Evolutionary conservation across 495 filamentous ascomycete species (phyloP), one percentile per base, ranked within the genome.

Genomic region (Talaromyces liani): DNA sequence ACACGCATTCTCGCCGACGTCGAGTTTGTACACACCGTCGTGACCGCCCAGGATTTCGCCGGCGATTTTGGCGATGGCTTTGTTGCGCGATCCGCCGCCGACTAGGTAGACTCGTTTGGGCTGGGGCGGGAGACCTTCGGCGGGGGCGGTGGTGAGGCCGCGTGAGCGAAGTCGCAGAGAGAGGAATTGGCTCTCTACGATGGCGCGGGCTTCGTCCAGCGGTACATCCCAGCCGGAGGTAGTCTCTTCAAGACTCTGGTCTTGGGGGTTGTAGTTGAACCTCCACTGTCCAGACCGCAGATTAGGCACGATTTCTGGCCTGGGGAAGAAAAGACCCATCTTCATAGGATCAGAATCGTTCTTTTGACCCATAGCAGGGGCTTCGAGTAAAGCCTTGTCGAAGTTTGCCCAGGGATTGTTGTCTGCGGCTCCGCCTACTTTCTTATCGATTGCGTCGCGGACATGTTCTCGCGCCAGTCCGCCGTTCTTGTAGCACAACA

Each of bases 401-500:
- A 97, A 98, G 41, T 70, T 79, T 24, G 81, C 81, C 94, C 94
- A 97, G 25, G 80, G 72, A 56, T 87, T 82, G 9, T 33, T 82
- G 1, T 16, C 47, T 6, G 71, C 61, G 24, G 70, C 71, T 5
- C 66, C 72, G 31, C 70, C 67, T 0, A 80, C 72, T 67, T 75
- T 67, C 72, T 67, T 74, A 65, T 85, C 84, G 67, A 87, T 77
- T 16, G 80, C 81, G 70, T 98, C 90, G 33, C 93, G 88, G 62
- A 97, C 83, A 57, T 89, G 84, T 71, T 98, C 94, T 53, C 94
- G 90, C 0, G 94, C 94, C 0, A 98, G 84, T 1, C 91, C 91
- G 64, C 94, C 94, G 77, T 98, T 98, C 75, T 97, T 97, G 80
- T 98, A 98, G 80, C 94, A 98, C 31, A 98, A 88, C 94, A 98